Base-by-base conservation (phyloP, 1,139 yeast genomes). In the Diutina scorzettiae region DNA sequence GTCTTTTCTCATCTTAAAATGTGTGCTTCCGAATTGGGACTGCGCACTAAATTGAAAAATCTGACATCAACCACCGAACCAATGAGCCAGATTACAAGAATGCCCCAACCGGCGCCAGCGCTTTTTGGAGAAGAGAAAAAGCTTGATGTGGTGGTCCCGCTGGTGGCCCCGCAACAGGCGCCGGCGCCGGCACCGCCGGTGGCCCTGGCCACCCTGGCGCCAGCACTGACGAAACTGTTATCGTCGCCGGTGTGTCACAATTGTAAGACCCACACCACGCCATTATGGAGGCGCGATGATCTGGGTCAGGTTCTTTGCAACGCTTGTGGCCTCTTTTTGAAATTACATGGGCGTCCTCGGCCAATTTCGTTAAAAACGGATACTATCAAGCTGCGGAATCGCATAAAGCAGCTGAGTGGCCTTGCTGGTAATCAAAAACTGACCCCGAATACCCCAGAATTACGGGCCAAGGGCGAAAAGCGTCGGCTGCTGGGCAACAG, bases 251-350 rank as follows among this genome's bases (percentile, higher is more conserved):
- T 81, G 19, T 89, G 96, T 59, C 85, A 82, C 51, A 89, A 89
- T 59, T 89, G 97, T 63, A 75, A 81, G 52, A 89, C 97, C 5
- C 83, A 85, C 47, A 87, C 91, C 1, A 89, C 97, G 1, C 97
- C 97, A 1, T 66, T 89, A 23, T 89, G 97, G 97, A 72, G 97
- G 59, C 70, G 96, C 51, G 95, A 87, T 59, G 96, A 87, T 56
- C 76, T 83, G 16, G 97, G 97, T 14, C 93, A 85, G 51, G 95
- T 86, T 14, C 70, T 89, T 42, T 89, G 97, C 59, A 89, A 89
- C 63, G 97, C 97, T 4, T 89, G 96, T 64, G 97, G 97, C 0
- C 68, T 89, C 43, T 89, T 89, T 55, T 65, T 89, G 48, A 89
- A 89, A 61, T 70, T 89, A 36, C 97, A 89, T 56, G 96, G 96